These are phyloP conservation scores for Sclerotinia trifoliorum DNA, from an alignment of 2,329 filamentous ascomycete genomes.

Conservation along the genomic window DNA sequence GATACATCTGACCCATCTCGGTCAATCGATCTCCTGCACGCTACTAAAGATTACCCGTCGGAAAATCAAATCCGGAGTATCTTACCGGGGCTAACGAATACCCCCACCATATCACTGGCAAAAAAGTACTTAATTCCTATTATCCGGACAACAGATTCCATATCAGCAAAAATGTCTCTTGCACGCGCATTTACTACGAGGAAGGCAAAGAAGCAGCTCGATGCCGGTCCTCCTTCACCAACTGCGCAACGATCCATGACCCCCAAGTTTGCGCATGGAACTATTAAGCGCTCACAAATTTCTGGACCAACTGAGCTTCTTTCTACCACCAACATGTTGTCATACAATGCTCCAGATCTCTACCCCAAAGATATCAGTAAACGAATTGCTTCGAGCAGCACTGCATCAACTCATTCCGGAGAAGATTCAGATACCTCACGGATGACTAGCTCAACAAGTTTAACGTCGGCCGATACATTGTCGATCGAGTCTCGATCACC, in stretches of 20 bases:
- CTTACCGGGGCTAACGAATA: conserved; percentile 15
- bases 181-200: conserved; percentile 72
- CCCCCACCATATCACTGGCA: conserved; percentile 28
- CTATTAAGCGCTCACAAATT: conserved; percentile 61
- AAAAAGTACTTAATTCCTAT: conserved; percentile 14
- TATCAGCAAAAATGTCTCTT: conserved; percentile 50
- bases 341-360: conserved; percentile 90
- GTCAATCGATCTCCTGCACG: not conserved
- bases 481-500: conserved; percentile 44
- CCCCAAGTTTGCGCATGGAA: conserved; percentile 34
- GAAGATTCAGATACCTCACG: conserved; percentile 69
- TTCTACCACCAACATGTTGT: conserved; percentile 94
- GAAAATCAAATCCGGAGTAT: conserved; percentile 27
- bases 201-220: conserved; percentile 49
- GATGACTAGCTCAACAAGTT: conserved; percentile 44
- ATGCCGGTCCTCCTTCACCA: conserved; percentile 25
- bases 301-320: conserved; percentile 83
- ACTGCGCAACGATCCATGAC: conserved; percentile 35
- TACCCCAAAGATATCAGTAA: conserved; percentile 37
- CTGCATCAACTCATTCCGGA: conserved; percentile 46
- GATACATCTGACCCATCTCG: conserved; percentile 27
- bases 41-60: conserved; percentile 27
- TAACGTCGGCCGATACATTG: conserved; percentile 48
- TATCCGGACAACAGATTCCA: conserved; percentile 23
- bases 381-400: conserved; percentile 22